A percentile compares a stretch with the other conserved stretches of the same genome.
Conservation (phyloP, 75 land plant genomes). For the Gnetum montanum region DNA sequence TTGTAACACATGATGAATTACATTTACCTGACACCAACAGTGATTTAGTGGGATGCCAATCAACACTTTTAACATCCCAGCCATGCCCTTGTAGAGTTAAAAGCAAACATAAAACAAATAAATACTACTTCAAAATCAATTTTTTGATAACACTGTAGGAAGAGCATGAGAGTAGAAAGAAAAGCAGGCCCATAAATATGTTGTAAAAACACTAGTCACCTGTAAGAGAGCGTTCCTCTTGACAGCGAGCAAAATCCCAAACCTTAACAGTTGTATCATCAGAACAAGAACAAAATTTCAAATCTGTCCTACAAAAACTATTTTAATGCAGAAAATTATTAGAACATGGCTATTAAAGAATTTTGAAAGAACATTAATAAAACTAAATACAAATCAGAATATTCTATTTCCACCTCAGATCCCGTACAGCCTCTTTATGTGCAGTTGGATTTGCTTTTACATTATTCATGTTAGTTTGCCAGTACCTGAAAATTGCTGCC, state of each 20-base stretch:
- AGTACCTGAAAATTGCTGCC: conserved; percentile 49
- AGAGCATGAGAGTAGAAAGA: background rate
- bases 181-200: background rate
- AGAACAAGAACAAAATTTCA: conserved; percentile 98
- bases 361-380: background rate
- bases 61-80: conserved; percentile 99
- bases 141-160: no score
- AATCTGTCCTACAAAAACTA: conserved; percentile 93
- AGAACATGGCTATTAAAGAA: background rate
- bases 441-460: conserved; percentile 96
- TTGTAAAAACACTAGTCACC: conserved; percentile 73
- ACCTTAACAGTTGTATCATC: conserved; percentile 97
- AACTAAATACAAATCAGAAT: background rate
- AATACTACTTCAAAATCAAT: conserved; percentile 22
- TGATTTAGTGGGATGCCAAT: conserved; percentile 98
- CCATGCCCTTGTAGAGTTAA: conserved; percentile 94
- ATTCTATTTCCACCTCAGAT: conserved; percentile 73
- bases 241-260: conserved; percentile 99
- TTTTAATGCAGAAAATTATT: no score
- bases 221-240: conserved; percentile 86
- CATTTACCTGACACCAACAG: conserved; percentile 78
- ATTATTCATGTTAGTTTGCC: conserved; percentile 99
- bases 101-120: conserved; percentile 16
- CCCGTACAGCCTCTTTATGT: conserved; percentile 95
- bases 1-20: no score